Evolutionary conservation across 2,329 filamentous ascomycete genomes (phyloP), one percentile per base, ranked within the genome.

Genomic region (Rasamsonia emersonii): DNA sequence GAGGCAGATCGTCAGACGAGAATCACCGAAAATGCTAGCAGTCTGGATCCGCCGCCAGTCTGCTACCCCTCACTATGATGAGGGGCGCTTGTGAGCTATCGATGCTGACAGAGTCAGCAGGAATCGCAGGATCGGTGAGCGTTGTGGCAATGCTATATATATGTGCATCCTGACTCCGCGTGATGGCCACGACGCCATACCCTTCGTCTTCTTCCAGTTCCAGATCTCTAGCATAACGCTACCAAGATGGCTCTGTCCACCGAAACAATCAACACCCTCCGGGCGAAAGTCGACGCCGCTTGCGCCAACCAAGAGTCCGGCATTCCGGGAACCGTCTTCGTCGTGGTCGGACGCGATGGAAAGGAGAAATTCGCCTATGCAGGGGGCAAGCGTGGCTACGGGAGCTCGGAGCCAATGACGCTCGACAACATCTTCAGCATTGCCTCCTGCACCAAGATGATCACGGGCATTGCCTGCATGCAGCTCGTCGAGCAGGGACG

Each of bases 391-490:
- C 54, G 62, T 3, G 71, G 71, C 0, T 28, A 61, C 4, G 53
- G 13, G 8, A 37, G 58, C 2, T 42, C 58, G 0, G 65, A 74
- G 27, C 58, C 67, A 3, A 75, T 82, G 70, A 67, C 67, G 0
- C 53, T 75, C 0, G 75, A 82, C 23, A 74, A 62, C 6, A 57
- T 75, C 1, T 82, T 78, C 44, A 73, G 68, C 67, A 67, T 74
- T 13, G 68, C 69, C 2, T 69, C 65, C 1, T 71, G 67, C 46
- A 70, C 65, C 1, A 68, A 68, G 43, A 44, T 68, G 32, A 42
- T 69, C 1, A 50, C 50, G 3, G 56, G 53, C 0, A 58, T 69
- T 24, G 64, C 64, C 0, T 65, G 59, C 28, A 62, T 69, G 63
- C 65, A 70, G 40, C 50, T 65, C 5, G 58, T 67, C 3, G 65